Evolutionary conservation across 2,329 filamentous ascomycete genomes (phyloP), one percentile per base, ranked within the genome.

Genomic region (Dendryphion nanum): DNA sequence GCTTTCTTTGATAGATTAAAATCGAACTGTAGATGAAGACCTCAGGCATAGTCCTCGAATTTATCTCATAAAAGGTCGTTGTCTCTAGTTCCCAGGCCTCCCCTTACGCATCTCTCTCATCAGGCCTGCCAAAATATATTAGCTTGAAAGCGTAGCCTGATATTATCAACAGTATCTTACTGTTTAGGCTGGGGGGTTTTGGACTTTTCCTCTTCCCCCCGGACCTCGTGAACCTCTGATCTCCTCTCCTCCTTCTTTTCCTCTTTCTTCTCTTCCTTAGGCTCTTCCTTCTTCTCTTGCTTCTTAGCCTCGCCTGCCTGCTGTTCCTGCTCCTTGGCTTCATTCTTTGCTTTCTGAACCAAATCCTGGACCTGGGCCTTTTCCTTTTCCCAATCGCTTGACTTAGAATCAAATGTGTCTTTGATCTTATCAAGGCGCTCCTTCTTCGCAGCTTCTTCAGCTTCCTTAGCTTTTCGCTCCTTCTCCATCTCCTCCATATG

Each of bases 401-500:
- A 83, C 18, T 85, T 73, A 47, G 91, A 85, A 35, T 85, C 80
- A 60, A 94, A 96, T 33, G 86, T 76, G 38, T 88, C 82, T 55
- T 91, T 85, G 44, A 93, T 81, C 68, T 88, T 88, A 60, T 88
- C 83, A 51, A 83, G 74, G 39, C 82, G 80, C 44, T 89, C 84
- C 17, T 79, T 78, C 58, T 84, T 83, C 44, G 84, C 81, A 51
- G 80, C 78, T 59, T 94, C 88, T 64, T 93, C 89, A 19, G 81
- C 78, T 64, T 96, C 91, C 33, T 83, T 85, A 18, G 81, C 82
- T 47, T 86, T 77, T 38, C 85, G 82, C 63, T 97, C 90, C 48
- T 83, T 76, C 61, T 97, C 91, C 91, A 97, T 96, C 69, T 96
- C 89, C 79, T 90, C 91, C 93, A 98, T 98, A 60, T 97, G 93